Evolutionary conservation across 192 early-diverging fungal species (phyloP).

Genomic region (Gaertneriomyces semiglobifer): DNA sequence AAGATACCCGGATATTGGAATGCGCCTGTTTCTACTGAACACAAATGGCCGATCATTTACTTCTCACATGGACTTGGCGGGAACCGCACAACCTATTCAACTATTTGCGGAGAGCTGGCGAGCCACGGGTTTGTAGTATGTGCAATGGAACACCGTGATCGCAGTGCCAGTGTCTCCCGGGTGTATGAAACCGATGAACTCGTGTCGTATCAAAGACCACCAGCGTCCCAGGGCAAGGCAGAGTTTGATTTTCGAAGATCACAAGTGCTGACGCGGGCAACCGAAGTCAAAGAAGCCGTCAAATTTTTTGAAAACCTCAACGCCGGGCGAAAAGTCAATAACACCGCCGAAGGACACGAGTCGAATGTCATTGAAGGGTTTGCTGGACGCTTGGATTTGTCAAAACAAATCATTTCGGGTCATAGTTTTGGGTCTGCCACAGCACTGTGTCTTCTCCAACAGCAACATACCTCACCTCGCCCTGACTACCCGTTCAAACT

Average conservation of each 20-base stretch:
- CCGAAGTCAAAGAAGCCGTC: slow-evolving; percentile 29
- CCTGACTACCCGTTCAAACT: slow-evolving; percentile 19
- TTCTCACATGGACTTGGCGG: slow-evolving; percentile 51
- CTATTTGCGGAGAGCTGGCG: slow-evolving; percentile 35
- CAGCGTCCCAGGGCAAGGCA: slow-evolving; percentile 4
- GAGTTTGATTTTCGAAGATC: slow-evolving; percentile 20
- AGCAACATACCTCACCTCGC: neutral
- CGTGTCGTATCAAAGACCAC: neutral
- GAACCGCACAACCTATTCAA: slow-evolving; percentile 43
- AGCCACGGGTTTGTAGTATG: slow-evolving; percentile 36
- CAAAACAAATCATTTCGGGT: slow-evolving; percentile 26
- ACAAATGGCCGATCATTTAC: slow-evolving; percentile 24
- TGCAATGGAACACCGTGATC: slow-evolving; percentile 41
- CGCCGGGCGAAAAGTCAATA: slow-evolving; percentile 12
- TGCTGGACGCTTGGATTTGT: slow-evolving; percentile 26
- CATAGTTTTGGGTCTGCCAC: slow-evolving; percentile 33
- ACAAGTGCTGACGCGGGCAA: slow-evolving; percentile 21
- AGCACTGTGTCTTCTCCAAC: slow-evolving; percentile 14
- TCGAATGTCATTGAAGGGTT: neutral
- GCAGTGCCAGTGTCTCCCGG: slow-evolving; percentile 26
- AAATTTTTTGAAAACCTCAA: slow-evolving; percentile 20
- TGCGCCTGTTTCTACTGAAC: neutral
- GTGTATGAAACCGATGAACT: slow-evolving; percentile 3
- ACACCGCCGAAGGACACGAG: slow-evolving; percentile 9
- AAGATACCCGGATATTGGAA: slow-evolving; percentile 28